Base-by-base conservation (phyloP, 2,329 filamentous ascomycete genomes). In the Colletotrichum sp. region DNA sequence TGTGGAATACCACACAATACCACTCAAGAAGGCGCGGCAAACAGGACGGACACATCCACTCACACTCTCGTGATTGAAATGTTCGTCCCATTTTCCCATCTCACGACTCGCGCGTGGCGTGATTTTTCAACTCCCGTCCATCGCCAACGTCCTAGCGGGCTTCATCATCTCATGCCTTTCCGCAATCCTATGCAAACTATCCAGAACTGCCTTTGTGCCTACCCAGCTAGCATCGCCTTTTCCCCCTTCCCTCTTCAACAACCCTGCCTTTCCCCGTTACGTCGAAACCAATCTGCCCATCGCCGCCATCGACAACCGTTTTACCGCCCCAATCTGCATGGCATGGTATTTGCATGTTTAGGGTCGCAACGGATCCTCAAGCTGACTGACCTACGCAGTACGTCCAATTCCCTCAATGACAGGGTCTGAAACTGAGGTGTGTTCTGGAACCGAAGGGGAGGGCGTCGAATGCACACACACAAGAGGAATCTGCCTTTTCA, bases 61-160 rank as follows among this genome's bases (percentile, higher is more conserved):
- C 21, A 21, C 65, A 43, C n/a, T 28, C 28, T 28, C 18, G 58
- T 61, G 58, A 43, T 28, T 28, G 36, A 66, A 71, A 72, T 72
- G 73, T 75, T 75, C 69, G 73, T 75, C 73, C 69, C 73, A 71
- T 71, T 64, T 67, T 67, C 43, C 48, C 52, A 62, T 38, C 62
- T 24, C 73, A 48, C 73, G 73, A 75, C 73, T 75, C 73, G 69
- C 21, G 62, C 16, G 56, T 75, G 73, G 73, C 73, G 73, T 75
- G 73, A 75, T 72, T 68, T 64, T n/a, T 34, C 55, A 58, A 72
- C 21, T 71, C 48, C 60, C 68, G 36, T 55, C 60, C 66, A 52
- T 71, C 26, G 71, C 60, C 67, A 66, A 73, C 58, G 34, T 58
- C 71, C 65, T 73, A 70, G 66, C 60, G 48, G 38, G 58, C 58